Base-by-base conservation (phyloP, 2,329 filamentous ascomycete genomes). In the Intubia oerlemansii region DNA sequence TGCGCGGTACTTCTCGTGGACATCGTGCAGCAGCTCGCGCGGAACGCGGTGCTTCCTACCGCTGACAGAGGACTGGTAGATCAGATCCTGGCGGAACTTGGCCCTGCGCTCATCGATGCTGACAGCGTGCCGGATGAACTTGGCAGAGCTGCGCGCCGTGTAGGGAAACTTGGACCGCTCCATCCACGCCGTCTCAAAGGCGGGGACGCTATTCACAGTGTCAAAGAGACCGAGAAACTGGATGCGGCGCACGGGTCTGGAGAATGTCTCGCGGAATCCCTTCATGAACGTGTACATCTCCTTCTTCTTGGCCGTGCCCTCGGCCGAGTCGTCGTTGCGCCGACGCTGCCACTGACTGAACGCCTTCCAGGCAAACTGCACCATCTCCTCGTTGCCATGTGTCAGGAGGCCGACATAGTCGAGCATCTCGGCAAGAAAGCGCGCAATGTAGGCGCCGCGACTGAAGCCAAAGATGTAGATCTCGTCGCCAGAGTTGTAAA, bases 351-450 rank as follows among this genome's bases (percentile, higher is more conserved):
- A 81, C 43, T 72, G 67, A 7, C 71, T 63, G 41, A 81, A 82
- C 0, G 74, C 72, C 44, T 77, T 82, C 78, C 79, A 88, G 1
- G 77, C 79, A 44, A 90, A 90, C 4, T 63, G 59, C 29, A 80
- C 69, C 69, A 88, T 74, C 39, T 88, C 80, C 42, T 90, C 77
- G 40, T 90, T 90, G 9, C 80, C 79, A 29, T 77, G 72, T 10
- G 72, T 74, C 10, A 90, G 56, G 0, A 90, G 56, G 2, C 81
- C 80, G 31, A 88, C 70, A 39, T 78, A 72, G 41, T 88, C 78
- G 6, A 88, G 59, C 79, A 85, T 85, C 43, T 88, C 78, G 1
- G 79, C 77, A 1, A 81, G 51, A 41, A 80, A 80, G 3, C 74
- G 65, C 1, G 74, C 75, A 24, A 76, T 74, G 41, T 80, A 80